These are phyloP conservation scores for Capsella rubella DNA, from an alignment of 441 rosid genomes.

Conservation along the genomic window DNA sequence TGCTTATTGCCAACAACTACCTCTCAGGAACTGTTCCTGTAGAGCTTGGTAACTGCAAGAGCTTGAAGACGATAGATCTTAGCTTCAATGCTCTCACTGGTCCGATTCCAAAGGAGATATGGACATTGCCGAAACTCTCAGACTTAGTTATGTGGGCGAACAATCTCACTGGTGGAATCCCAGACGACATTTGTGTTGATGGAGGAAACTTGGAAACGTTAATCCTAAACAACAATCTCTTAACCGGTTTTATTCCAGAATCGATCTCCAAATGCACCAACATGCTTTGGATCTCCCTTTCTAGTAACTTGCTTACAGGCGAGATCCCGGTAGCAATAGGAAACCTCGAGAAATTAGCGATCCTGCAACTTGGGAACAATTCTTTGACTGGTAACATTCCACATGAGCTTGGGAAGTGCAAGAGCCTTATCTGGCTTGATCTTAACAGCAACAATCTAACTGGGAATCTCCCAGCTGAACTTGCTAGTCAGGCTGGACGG, in stretches of 20 bases:
- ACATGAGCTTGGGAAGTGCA: slow-evolving; percentile 75
- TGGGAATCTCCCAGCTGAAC: slow-evolving; percentile 71
- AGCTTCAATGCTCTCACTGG: slow-evolving; percentile 86
- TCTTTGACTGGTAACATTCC: slow-evolving; percentile 79
- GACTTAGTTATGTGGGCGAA: slow-evolving; percentile 95
- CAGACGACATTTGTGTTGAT: slow-evolving; percentile 69
- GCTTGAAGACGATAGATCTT: slow-evolving; percentile 75
- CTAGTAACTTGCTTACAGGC: slow-evolving; percentile 78
- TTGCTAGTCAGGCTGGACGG: slow-evolving; percentile 76
- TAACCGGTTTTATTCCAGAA: slow-evolving; percentile 73
- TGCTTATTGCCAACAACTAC: slow-evolving; percentile 76
- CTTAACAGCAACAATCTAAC: slow-evolving; percentile 80
- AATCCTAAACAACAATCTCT: slow-evolving; percentile 86
- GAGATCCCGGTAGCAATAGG: slow-evolving; percentile 80
- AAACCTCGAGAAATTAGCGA: slow-evolving; percentile 68
- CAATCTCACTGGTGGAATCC: slow-evolving; percentile 80
- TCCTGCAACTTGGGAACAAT: slow-evolving; percentile 91
- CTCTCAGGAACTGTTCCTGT: slow-evolving; percentile 70
- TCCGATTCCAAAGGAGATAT: slow-evolving; percentile 67
- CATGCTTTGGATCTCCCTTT: slow-evolving; percentile 90
- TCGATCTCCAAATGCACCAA: slow-evolving; percentile 81
- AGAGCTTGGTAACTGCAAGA: slow-evolving; percentile 78
- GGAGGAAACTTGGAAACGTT: slow-evolving; percentile 88
- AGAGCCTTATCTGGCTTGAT: slow-evolving; percentile 93
- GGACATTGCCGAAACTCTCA: slow-evolving; percentile 74